phyloP scores from a whole-genome alignment of 805 yeast genomes.

The Millerozyma miso region DNA sequence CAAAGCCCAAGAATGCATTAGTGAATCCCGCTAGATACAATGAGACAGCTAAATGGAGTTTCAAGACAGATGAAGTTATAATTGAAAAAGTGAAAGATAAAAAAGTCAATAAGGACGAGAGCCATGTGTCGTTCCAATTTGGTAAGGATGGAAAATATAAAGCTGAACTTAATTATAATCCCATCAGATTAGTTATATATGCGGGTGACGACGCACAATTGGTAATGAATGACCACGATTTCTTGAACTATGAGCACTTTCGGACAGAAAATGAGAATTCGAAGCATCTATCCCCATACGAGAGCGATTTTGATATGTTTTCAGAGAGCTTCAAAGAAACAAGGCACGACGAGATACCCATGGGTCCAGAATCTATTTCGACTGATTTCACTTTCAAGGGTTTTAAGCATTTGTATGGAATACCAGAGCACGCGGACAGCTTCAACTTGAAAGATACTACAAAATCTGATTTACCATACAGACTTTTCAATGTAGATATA shows the following conservation, averaged over 20 bases:
- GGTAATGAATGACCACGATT: constrained; percentile 61
- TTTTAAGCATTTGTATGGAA: constrained; percentile 74
- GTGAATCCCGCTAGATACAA: constrained; percentile 50
- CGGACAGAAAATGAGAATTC: constrained; percentile 39
- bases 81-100: background rate
- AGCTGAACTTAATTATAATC: constrained; percentile 40
- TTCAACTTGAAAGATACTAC: constrained; percentile 69
- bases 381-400: constrained; percentile 67
- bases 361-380: constrained; percentile 89
- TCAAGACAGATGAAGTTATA: constrained; percentile 22
- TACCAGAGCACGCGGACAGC: constrained; percentile 93
- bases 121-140: constrained; percentile 21
- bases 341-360: constrained; percentile 56
- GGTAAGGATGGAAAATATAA: constrained; percentile 38
- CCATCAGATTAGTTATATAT: constrained; percentile 48
- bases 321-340: constrained; percentile 69
- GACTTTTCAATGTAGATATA: constrained; percentile 89
- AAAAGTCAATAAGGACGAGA: constrained; percentile 5
- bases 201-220: constrained; percentile 46
- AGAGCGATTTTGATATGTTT: constrained; percentile 64
- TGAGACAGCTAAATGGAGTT: constrained; percentile 58
- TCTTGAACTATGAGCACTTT: constrained; percentile 81
- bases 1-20: constrained; percentile 14
- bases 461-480: constrained; percentile 60
- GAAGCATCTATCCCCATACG: constrained; percentile 49